Evolutionary conservation across 441 rosid species (phyloP), one percentile per base, ranked within the genome.

Genomic region (Euphorbia corollata): DNA sequence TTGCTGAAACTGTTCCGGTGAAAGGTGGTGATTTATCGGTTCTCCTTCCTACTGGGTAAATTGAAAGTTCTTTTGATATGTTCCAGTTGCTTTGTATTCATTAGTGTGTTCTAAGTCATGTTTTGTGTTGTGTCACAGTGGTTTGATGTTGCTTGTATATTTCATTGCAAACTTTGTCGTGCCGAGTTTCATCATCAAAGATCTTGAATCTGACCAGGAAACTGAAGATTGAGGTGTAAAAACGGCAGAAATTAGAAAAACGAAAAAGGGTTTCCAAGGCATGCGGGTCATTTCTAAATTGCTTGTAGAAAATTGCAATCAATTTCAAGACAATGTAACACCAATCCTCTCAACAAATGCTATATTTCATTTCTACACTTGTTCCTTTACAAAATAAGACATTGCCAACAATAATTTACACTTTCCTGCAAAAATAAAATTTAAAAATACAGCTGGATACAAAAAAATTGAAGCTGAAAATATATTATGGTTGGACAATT

Each of bases 91-190:
- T 1, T 27, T 27, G 2, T 41, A 38, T 13, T 45, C 5, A 5
- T 51, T 66, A 0, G 13, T 34, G 13, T 43, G 6, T 39, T n/a
- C 32, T 27, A 10, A 15, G 20, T 70, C 16, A 0, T 34, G 43
- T 60, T 27, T 27, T 9, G 8, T 1, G 23, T 34, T 10, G 50
- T 68, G 41, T 61, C 86, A 86, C 32, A 27, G 96, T 63, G 84
- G 74, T 41, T 73, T 69, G 36, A 78, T 87, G 64, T 62, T 86
- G 64, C 71, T 80, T 19, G 54, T 77, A 61, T 87, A 80, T 76
- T 77, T 76, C 60, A 67, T 85, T 15, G 65, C 87, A 0, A 85
- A 85, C 68, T 87, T 86, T 59, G 50, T 86, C 16, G 86, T 79
- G 20, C 89, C 94, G 0, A 74, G 72, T 55, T 32, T 80, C 47